Evolutionary conservation across 2,329 filamentous ascomycete species (phyloP).

Genomic region (Ambrosiella cleistominuta): DNA sequence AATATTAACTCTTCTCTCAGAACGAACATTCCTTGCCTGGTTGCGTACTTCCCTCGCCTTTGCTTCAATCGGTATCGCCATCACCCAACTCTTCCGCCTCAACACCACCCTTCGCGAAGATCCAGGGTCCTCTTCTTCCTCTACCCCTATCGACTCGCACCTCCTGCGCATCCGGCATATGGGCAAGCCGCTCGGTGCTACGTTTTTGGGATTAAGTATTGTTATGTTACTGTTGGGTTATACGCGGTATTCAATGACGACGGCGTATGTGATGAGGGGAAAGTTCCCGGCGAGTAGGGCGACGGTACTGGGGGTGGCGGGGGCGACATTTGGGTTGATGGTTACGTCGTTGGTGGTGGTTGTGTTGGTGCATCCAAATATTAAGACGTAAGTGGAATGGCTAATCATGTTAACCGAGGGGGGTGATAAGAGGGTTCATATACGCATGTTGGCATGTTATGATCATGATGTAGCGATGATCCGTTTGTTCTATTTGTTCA

Average conservation of each 20-base stretch:
- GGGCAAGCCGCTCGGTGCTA: conserved; percentile 57
- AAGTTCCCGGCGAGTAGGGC: conserved; percentile 67
- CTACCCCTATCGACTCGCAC: conserved; percentile 18
- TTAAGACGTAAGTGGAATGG: background rate
- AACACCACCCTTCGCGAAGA: conserved; percentile 43
- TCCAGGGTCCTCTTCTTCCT: conserved; percentile 7
- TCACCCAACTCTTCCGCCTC: conserved; percentile 71
- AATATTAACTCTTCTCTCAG: conserved; percentile 24
- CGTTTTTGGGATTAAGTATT: conserved; percentile 61
- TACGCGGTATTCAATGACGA: conserved; percentile 58
- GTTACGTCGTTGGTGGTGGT: conserved; percentile 41
- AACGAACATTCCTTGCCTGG: conserved; percentile 75
- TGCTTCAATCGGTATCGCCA: conserved; percentile 64
- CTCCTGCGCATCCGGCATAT: conserved; percentile 38
- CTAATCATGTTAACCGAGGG: too few species aligned
- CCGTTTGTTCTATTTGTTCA: too few species aligned
- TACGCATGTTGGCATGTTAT: too few species aligned
- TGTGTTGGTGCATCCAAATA: conserved; percentile 31
- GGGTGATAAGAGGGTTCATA: too few species aligned
- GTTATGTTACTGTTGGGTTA: conserved; percentile 60
- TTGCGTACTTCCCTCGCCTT: conserved; percentile 67
- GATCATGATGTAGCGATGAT: too few species aligned
- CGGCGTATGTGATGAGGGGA: conserved; percentile 62
- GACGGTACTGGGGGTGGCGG: conserved; percentile 51
- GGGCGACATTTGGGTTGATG: conserved; percentile 47